A percentile compares a stretch with the other conserved stretches of the same genome.
Conservation (phyloP, 176 grass and related monocot species). For the Avena insularis region DNA sequence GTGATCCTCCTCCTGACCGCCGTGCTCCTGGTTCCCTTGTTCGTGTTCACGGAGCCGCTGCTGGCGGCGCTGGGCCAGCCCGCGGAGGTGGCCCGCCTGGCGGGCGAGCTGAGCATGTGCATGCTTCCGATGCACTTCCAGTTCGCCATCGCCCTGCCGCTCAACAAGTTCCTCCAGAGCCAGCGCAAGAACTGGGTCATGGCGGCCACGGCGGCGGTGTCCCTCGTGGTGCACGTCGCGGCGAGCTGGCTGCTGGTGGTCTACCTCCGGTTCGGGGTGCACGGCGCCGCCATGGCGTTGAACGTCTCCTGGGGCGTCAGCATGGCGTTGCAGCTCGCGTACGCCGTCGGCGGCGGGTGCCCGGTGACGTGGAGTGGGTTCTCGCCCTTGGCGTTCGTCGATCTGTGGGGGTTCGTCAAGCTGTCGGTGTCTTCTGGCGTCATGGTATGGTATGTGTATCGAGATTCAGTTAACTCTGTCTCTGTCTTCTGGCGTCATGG, state of each 20-base stretch:
- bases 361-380: conserved; percentile 50
- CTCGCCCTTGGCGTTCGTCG: conserved; percentile 41
- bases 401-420: conserved; percentile 45
- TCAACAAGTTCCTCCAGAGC: conserved; percentile 48
- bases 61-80: conserved; percentile 46
- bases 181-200: conserved; percentile 53
- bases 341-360: conserved; percentile 46
- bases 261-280: conserved; percentile 36
- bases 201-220: neutral
- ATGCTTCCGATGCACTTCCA: conserved; percentile 47
- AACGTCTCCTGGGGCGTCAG: conserved; percentile 38
- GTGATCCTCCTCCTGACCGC: conserved; percentile 43
- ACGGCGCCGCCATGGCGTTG: conserved; percentile 37
- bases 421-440: conserved; percentile 47
- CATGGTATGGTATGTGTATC: conserved; percentile 57
- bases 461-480: neutral
- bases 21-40: conserved; percentile 33
- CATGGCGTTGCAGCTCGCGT: conserved; percentile 19
- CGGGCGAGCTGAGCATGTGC: neutral
- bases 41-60: conserved; percentile 33
- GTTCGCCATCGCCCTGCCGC: conserved; percentile 43
- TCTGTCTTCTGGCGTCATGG: conserved; percentile 52
- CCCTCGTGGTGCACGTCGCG: conserved; percentile 40
- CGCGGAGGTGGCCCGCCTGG: conserved; percentile 21
- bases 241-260: conserved; percentile 49